These are phyloP conservation scores for Apiospora sp. DNA, from an alignment of 2,329 filamentous ascomycete species.

Conservation along the genomic window DNA sequence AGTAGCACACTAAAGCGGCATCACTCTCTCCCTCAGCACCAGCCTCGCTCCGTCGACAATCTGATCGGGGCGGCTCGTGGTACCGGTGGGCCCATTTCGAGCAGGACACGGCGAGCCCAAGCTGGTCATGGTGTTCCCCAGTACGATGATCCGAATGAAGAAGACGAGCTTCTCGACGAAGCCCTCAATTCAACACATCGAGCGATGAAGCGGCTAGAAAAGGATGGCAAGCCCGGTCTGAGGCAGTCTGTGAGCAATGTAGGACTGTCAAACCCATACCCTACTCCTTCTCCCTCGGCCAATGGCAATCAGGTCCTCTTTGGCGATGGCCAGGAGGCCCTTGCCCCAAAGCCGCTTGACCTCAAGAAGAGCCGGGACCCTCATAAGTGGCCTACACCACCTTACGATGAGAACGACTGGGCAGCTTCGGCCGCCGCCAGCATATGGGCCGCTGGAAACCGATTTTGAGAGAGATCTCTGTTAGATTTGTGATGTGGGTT, in stretches of 20 bases:
- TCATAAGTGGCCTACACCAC: conserved; percentile 91
- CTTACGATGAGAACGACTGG: conserved; percentile 95
- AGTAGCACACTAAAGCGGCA: conserved; percentile 68
- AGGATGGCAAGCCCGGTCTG: conserved; percentile 57
- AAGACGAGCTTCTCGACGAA: conserved; percentile 94
- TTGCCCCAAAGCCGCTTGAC: conserved; percentile 75
- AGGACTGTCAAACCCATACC: conserved; percentile 67
- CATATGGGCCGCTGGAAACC: conserved; percentile 77
- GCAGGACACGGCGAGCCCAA: conserved; percentile 80
- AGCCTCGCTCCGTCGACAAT: conserved; percentile 70
- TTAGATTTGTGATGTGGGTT: conserved; percentile 12
- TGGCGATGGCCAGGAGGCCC: conserved; percentile 66
- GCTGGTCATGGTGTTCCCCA: conserved; percentile 78
- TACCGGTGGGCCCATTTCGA: conserved; percentile 72
- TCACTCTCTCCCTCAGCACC: conserved; percentile 70
- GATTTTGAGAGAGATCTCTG: conserved; percentile 47
- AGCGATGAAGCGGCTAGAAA: conserved; percentile 76
- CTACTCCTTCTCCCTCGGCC: conserved; percentile 78
- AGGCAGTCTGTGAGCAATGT: conserved; percentile 72
- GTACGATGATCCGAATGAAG: conserved; percentile 95
- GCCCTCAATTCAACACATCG: conserved; percentile 79
- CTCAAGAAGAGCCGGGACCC: conserved; percentile 64
- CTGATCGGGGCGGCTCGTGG: conserved; percentile 62
- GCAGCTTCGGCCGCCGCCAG: conserved; percentile 82
- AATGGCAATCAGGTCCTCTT: conserved; percentile 82